Evolutionary conservation across 2,329 filamentous ascomycete genomes (phyloP).

Genomic region (Fusarium brachygibbosum): DNA sequence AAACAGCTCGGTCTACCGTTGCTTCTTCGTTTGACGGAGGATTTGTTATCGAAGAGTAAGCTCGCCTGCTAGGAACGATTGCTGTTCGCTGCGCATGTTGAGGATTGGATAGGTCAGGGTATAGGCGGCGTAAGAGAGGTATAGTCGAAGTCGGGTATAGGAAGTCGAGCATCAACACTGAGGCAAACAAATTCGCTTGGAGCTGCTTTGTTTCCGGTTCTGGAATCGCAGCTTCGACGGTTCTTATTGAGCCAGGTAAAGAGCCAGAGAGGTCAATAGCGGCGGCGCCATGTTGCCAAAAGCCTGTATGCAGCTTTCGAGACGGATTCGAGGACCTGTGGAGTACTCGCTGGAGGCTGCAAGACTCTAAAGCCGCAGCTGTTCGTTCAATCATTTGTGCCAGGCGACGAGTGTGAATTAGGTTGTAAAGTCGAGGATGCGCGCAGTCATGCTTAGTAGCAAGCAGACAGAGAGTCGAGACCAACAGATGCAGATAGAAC

Average conservation of each 20-base stretch:
- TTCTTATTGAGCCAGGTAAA: slow-evolving; percentile 56
- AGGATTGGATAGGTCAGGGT: slow-evolving; percentile 48
- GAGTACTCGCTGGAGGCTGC: slow-evolving; percentile 66
- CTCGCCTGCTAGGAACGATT: slow-evolving; percentile 42
- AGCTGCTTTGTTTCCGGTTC: slow-evolving; percentile 46
- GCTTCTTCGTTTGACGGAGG: slow-evolving; percentile 10
- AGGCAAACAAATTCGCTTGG: slow-evolving; percentile 57
- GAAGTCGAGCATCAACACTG: slow-evolving; percentile 68
- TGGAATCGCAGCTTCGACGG: slow-evolving; percentile 35
- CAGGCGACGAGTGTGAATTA: slow-evolving; percentile 31
- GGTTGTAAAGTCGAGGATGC: slow-evolving; percentile 21
- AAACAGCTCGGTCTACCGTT: not conserved
- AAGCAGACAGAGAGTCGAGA: slow-evolving; percentile 13
- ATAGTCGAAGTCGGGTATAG: slow-evolving; percentile 64
- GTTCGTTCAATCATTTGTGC: slow-evolving; percentile 70
- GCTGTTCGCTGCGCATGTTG: slow-evolving; percentile 35
- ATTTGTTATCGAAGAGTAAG: slow-evolving; percentile 47
- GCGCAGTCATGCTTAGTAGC: slow-evolving; percentile 46
- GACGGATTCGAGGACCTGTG: slow-evolving; percentile 57
- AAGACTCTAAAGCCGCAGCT: slow-evolving; percentile 68
- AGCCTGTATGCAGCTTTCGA: slow-evolving; percentile 62
- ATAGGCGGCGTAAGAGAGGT: slow-evolving; percentile 58
- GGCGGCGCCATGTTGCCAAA: slow-evolving; percentile 68
- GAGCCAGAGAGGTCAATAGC: slow-evolving; percentile 62
- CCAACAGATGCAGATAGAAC: slow-evolving; percentile 1